Percentiles rank a stretch among this genome's conserved stretches.
These are phyloP conservation scores for Cyanidioschyzon merolae DNA, from an alignment of 23 red algal species.

Conservation along the genomic window DNA sequence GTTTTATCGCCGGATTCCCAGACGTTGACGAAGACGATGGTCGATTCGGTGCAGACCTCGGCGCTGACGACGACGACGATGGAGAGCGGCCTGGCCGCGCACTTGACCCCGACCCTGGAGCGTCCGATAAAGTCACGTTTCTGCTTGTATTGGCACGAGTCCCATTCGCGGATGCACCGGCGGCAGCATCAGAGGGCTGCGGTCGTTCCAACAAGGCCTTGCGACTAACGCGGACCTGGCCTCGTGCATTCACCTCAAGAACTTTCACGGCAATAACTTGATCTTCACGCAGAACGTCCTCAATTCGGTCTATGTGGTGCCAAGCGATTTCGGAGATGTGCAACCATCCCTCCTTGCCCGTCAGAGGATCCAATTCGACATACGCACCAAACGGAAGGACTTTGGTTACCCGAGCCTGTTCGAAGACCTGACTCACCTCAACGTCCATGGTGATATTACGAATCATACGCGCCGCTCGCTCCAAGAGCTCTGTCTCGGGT, in stretches of 20 bases:
- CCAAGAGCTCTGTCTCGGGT: slow-evolving; percentile 21
- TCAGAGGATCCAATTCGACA: slow-evolving; percentile 39
- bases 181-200: not conserved
- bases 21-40: not conserved
- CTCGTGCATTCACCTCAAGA: slow-evolving; percentile 46
- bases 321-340: slow-evolving; percentile 89
- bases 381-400: slow-evolving; percentile 88
- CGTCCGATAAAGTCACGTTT: too few species aligned
- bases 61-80: not conserved
- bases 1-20: not conserved
- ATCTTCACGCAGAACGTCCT: slow-evolving; percentile 58
- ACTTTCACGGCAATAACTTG: slow-evolving; percentile 48
- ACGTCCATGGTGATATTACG: slow-evolving; percentile 22
- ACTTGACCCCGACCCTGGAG: too few species aligned
- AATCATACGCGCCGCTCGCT: slow-evolving; percentile 35
- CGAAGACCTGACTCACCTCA: slow-evolving; percentile 36
- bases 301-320: slow-evolving; percentile 41
- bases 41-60: not conserved
- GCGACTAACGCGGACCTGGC: slow-evolving; percentile 61
- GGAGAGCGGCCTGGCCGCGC: too few species aligned
- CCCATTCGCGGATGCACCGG: not conserved
- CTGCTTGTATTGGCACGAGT: too few species aligned
- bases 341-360: slow-evolving; percentile 71
- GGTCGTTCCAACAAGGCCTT: slow-evolving; percentile 14
- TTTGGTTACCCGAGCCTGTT: slow-evolving; percentile 26